Evolutionary conservation across 345 rosid genomes (phyloP).

Genomic region (Euphorbia peplus): DNA sequence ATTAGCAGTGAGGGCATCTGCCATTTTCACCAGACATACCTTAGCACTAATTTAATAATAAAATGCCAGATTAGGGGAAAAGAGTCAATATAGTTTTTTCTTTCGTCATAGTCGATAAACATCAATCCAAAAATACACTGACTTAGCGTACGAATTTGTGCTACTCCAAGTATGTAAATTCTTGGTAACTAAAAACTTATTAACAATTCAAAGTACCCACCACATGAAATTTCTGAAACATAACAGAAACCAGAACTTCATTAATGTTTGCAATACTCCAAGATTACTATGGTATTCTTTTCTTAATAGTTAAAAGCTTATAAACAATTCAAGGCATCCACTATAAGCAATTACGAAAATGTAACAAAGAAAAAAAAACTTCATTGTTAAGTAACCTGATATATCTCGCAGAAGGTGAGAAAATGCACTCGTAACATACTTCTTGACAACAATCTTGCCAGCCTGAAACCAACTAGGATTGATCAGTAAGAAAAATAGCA

Average conservation of each 20-base stretch:
- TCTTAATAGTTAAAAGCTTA: slow-evolving; percentile 6
- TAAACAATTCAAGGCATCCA: slow-evolving; percentile 7
- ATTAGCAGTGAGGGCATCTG: slow-evolving; percentile 58
- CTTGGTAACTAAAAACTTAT: slow-evolving; percentile 4
- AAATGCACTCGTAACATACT: slow-evolving; percentile 58
- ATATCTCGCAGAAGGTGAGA: slow-evolving; percentile 72
- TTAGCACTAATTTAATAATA: slow-evolving; percentile 5
- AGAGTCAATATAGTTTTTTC: background rate
- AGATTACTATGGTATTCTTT: slow-evolving; percentile 5
- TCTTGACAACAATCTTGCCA: slow-evolving; percentile 61
- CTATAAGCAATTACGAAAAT: background rate
- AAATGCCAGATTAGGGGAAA: background rate
- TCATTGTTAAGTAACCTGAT: slow-evolving; percentile 51
- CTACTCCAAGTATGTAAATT: slow-evolving; percentile 7
- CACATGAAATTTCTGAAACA: background rate
- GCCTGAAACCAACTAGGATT: slow-evolving; percentile 60
- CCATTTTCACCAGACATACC: slow-evolving; percentile 13
- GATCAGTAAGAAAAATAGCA: slow-evolving; percentile 24
- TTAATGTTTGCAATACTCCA: background rate
- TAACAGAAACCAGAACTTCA: background rate
- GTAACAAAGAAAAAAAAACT: background rate
- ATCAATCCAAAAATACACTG: slow-evolving; percentile 3
- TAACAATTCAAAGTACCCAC: slow-evolving; percentile 7
- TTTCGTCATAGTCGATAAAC: slow-evolving; percentile 11
- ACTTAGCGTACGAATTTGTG: background rate